A percentile compares a stretch with the other conserved stretches of the same genome.
Evolutionary conservation across 371 early-diverging fungal genomes (phyloP).

Genomic region (Zopfochytrium polystomum): DNA sequence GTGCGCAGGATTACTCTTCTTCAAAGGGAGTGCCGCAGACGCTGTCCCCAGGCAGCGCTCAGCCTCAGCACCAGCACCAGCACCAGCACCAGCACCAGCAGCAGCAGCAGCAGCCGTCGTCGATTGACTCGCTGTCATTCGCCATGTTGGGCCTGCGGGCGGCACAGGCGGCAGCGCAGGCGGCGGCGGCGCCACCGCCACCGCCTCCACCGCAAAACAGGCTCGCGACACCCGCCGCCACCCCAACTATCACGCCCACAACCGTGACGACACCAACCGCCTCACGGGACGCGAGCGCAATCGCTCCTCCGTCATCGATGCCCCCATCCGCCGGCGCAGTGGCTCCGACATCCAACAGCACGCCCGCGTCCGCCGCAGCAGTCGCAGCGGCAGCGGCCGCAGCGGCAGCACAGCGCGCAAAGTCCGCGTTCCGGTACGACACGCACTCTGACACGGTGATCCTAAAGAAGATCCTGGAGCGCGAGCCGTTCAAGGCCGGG

Average conservation of each 20-base stretch:
- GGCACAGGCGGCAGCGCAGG: background rate
- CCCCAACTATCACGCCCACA: background rate
- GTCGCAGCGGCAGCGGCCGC: background rate
- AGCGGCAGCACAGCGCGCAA: background rate
- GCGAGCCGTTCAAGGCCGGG: background rate
- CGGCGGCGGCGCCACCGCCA: background rate
- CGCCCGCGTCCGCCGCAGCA: too few species aligned
- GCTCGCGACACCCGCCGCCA: background rate
- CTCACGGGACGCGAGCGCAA: background rate
- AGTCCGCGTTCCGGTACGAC: background rate
- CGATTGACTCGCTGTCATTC: background rate
- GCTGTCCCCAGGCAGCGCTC: too few species aligned
- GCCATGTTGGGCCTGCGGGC: background rate
- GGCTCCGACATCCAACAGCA: too few species aligned
- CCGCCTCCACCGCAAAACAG: background rate
- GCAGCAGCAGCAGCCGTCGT: background rate
- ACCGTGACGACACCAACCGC: background rate
- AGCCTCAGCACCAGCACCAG: background rate
- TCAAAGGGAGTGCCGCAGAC: too few species aligned
- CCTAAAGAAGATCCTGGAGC: background rate
- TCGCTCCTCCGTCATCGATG: background rate
- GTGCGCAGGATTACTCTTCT: too few species aligned
- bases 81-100: background rate
- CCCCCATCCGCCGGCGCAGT: too few species aligned
- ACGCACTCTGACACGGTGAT: background rate